Conservation (phyloP, 2,329 filamentous ascomycete species). For the Pyrenophora seminiperda region DNA sequence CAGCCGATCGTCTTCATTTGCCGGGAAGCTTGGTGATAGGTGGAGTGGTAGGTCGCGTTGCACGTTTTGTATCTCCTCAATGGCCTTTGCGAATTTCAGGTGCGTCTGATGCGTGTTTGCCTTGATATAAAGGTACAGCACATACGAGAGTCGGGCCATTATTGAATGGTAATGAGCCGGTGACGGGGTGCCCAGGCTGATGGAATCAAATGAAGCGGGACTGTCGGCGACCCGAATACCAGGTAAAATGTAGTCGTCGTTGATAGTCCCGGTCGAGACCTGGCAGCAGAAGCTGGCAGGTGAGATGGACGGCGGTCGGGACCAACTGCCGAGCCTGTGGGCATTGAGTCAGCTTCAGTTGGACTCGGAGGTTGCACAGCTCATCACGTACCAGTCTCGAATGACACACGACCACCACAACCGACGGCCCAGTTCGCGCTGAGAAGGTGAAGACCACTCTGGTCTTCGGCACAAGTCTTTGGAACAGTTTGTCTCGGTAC, state of each 20-base stretch:
- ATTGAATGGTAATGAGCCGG: slow-evolving; percentile 18
- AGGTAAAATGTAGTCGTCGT: slow-evolving; percentile 7
- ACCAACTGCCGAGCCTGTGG: slow-evolving; percentile 17
- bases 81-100: slow-evolving; percentile 15
- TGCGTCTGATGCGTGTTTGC: slow-evolving; percentile 18
- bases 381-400: slow-evolving; percentile 12
- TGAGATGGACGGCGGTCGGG: slow-evolving; percentile 15
- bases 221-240: not conserved
- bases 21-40: slow-evolving; percentile 11
- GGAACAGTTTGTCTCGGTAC: slow-evolving; percentile 11
- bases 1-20: slow-evolving; percentile 9
- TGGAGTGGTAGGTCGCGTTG: slow-evolving; percentile 9
- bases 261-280: slow-evolving; percentile 7
- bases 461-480: slow-evolving; percentile 10
- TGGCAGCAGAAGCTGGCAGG: slow-evolving; percentile 19
- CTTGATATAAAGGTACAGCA: slow-evolving; percentile 19
- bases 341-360: not conserved
- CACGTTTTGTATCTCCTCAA: slow-evolving; percentile 10
- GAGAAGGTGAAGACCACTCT: slow-evolving; percentile 12
- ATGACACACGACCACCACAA: slow-evolving; percentile 22
- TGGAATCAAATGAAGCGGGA: slow-evolving; percentile 3
- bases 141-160: slow-evolving; percentile 15
- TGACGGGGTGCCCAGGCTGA: slow-evolving; percentile 6
- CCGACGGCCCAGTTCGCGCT: slow-evolving; percentile 13
- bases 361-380: not conserved